Evolutionary conservation across 768 basidiomycete genomes (phyloP).

Genomic region (Candolleomyces efflorescens): DNA sequence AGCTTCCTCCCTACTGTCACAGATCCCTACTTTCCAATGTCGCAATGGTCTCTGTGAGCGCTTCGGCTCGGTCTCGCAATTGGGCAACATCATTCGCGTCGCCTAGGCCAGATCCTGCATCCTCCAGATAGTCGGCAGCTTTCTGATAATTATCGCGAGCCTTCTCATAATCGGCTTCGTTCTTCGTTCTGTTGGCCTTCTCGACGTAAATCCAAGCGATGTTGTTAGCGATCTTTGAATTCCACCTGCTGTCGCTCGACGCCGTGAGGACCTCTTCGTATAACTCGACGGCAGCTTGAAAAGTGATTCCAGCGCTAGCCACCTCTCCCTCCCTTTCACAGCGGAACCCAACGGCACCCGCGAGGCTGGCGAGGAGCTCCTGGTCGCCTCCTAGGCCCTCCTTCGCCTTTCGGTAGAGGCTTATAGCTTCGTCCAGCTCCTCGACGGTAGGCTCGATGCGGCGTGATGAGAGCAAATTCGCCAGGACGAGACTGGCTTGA

Average conservation of each 20-base stretch:
- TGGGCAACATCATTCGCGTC: too few relatives aligned
- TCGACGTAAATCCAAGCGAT: neutral
- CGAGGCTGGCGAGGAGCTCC: neutral
- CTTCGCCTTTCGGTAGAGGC: neutral
- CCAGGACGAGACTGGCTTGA: neutral
- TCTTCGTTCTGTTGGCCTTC: neutral
- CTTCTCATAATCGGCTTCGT: neutral
- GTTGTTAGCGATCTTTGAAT: neutral
- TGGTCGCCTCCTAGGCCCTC: neutral
- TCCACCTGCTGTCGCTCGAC: neutral
- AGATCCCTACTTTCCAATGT: too few relatives aligned
- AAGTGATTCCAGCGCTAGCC: neutral
- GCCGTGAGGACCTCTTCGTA: neutral
- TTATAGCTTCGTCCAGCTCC: neutral
- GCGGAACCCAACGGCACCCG: neutral
- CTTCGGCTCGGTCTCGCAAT: too few relatives aligned
- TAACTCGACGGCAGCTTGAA: neutral
- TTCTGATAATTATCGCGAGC: neutral
- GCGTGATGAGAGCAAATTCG: neutral
- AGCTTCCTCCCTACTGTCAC: too few relatives aligned
- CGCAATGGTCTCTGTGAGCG: too few relatives aligned
- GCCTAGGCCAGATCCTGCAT: too few relatives aligned
- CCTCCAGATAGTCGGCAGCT: neutral
- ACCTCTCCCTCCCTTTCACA: neutral
- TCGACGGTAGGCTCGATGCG: neutral